Percentiles rank a stretch among this genome's conserved stretches.
These are phyloP conservation scores for Coniochaeta pulveracea DNA, from an alignment of 2,329 filamentous ascomycete genomes.

Conservation along the genomic window DNA sequence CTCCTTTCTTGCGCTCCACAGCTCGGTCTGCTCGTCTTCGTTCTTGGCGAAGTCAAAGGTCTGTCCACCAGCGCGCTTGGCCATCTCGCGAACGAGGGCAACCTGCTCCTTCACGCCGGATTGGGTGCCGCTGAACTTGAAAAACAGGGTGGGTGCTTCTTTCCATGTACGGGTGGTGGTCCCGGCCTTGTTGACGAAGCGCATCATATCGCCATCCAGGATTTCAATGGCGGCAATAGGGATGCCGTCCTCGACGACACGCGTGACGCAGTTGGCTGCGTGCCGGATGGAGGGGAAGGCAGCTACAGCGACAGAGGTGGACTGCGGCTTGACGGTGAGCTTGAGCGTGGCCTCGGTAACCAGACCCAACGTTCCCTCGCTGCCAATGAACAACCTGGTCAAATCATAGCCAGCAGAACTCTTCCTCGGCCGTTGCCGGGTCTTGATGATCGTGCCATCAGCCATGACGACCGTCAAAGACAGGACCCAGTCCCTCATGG, in stretches of 20 bases:
- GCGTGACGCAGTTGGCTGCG: slow-evolving; percentile 69
- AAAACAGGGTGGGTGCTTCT: slow-evolving; percentile 68
- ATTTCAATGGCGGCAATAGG: slow-evolving; percentile 89
- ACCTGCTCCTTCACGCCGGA: slow-evolving; percentile 70
- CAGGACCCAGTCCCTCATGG: slow-evolving; percentile 90
- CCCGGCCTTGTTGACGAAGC: slow-evolving; percentile 53
- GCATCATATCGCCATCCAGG: slow-evolving; percentile 84
- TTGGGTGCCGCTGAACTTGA: slow-evolving; percentile 70
- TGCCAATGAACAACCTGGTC: slow-evolving; percentile 80
- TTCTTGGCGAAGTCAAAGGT: slow-evolving; percentile 68
- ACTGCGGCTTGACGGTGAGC: slow-evolving; percentile 69
- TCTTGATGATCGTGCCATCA: slow-evolving; percentile 84
- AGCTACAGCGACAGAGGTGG: slow-evolving; percentile 69
- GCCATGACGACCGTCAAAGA: slow-evolving; percentile 79
- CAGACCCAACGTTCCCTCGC: slow-evolving; percentile 81
- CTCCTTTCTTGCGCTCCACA: slow-evolving; percentile 79
- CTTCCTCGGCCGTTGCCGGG: slow-evolving; percentile 76
- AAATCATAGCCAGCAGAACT: slow-evolving; percentile 87
- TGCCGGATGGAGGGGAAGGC: slow-evolving; percentile 47
- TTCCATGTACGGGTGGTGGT: slow-evolving; percentile 56
- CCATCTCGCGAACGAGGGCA: slow-evolving; percentile 50
- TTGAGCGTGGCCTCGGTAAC: slow-evolving; percentile 88
- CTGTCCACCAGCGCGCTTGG: slow-evolving; percentile 48
- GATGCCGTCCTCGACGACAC: slow-evolving; percentile 69
- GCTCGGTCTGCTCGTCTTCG: slow-evolving; percentile 58